Percentiles rank a stretch among this genome's conserved stretches.
These are phyloP conservation scores for Pyrus bretschneideri DNA, from an alignment of 306 rosid species.

Conservation along the genomic window DNA sequence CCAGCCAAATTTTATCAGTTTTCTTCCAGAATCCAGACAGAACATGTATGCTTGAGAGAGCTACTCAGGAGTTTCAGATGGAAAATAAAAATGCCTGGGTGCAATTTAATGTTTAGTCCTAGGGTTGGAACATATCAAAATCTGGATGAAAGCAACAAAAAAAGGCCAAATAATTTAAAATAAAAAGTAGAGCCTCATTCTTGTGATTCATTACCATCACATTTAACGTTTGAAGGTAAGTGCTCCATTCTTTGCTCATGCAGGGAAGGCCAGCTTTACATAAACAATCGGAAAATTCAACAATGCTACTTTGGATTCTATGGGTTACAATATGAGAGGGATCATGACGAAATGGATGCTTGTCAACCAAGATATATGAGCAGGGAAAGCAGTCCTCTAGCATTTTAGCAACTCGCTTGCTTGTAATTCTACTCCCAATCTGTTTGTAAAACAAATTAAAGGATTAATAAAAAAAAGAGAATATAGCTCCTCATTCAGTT, in stretches of 20 bases:
- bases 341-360: constrained; percentile 82
- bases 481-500: constrained; percentile 5
- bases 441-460: constrained; percentile 29
- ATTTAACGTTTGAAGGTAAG: constrained; percentile 51
- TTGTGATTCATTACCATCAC: constrained; percentile 51
- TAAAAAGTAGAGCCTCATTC: constrained; percentile 5
- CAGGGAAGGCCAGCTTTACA: constrained; percentile 38
- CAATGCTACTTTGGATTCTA: constrained; percentile 59
- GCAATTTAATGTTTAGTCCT: neutral
- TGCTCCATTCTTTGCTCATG: constrained; percentile 45
- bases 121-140: neutral
- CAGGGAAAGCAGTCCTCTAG: constrained; percentile 66
- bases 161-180: neutral
- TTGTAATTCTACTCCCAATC: constrained; percentile 93
- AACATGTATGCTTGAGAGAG: neutral
- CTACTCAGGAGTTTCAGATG: neutral
- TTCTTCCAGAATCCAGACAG: neutral
- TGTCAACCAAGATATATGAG: constrained; percentile 78
- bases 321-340: constrained; percentile 88
- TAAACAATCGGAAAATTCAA: constrained; percentile 53
- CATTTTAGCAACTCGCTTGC: constrained; percentile 81
- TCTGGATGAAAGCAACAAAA: constrained; percentile 9
- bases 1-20: neutral
- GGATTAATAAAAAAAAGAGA: neutral
- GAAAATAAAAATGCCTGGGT: neutral